Conservation (phyloP, 2,329 filamentous ascomycete genomes). For the Colletotrichum melonis region DNA sequence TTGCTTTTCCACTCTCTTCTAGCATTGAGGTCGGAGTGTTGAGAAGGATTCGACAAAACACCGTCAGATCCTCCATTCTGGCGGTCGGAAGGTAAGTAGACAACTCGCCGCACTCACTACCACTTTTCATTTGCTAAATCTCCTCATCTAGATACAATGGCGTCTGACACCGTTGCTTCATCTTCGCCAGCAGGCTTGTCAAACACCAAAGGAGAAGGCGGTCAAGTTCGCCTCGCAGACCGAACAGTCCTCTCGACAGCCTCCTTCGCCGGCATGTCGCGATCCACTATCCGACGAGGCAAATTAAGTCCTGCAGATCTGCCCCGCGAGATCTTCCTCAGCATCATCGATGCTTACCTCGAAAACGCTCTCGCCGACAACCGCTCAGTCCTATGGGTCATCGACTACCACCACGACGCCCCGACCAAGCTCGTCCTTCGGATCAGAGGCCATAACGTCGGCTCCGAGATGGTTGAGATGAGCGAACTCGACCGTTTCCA, state of each 20-base stretch:
- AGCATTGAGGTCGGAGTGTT: background rate
- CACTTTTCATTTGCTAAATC: background rate
- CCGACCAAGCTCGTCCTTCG: background rate
- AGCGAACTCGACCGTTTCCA: background rate
- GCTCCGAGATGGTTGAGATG: background rate
- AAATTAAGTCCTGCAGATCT: background rate
- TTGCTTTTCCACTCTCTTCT: background rate
- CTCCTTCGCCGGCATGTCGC: too few relatives aligned
- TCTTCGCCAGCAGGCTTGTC: background rate
- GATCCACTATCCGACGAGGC: background rate
- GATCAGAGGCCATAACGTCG: background rate
- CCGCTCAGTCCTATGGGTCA: background rate
- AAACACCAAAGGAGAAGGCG: background rate
- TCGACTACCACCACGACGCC: background rate
- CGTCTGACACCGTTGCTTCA: background rate
- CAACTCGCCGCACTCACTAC: background rate
- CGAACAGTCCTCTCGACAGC: too few relatives aligned
- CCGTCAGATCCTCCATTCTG: background rate
- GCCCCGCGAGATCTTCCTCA: background rate
- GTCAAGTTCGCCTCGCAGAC: background rate
- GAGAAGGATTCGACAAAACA: background rate
- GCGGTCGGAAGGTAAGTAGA: background rate
- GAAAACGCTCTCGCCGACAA: background rate
- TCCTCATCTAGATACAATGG: background rate
- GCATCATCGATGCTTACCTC: conserved; percentile 2